A percentile compares a stretch with the other conserved stretches of the same genome.
phyloP scores from a whole-genome alignment of 2,329 filamentous ascomycete species.

The Juglanconis oblonga region DNA sequence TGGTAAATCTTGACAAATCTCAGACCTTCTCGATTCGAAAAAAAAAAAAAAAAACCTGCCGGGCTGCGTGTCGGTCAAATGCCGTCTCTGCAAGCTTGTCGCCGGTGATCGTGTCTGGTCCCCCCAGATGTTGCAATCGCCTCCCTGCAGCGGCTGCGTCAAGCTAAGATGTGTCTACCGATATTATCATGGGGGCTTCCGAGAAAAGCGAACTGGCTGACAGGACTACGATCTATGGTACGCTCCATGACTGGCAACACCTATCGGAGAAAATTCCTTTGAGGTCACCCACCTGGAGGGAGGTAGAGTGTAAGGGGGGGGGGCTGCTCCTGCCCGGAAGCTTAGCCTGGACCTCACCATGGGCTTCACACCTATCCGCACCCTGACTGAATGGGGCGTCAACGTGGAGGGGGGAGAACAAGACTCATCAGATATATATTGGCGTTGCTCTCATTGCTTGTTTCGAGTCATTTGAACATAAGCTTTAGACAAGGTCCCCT shows the following conservation, averaged over 20 bases:
- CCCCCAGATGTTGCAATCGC: background rate
- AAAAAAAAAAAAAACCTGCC: background rate
- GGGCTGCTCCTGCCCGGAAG: too few relatives aligned
- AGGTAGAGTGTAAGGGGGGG: background rate
- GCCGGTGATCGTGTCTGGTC: background rate
- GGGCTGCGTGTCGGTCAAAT: background rate
- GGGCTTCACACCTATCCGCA: too few relatives aligned
- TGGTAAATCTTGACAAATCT: background rate
- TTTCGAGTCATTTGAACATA: background rate
- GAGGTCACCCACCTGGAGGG: background rate
- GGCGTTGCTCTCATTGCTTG: background rate
- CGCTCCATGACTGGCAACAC: background rate
- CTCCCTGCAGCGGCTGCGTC: background rate
- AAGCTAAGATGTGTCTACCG: background rate
- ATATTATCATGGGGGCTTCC: background rate
- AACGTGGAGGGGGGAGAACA: background rate
- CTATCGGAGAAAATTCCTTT: background rate
- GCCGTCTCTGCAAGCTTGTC: background rate
- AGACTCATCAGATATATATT: background rate
- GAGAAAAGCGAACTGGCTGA: background rate
- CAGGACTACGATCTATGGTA: too few relatives aligned
- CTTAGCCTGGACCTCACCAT: too few relatives aligned
- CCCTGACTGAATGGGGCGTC: background rate
- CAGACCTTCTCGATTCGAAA: background rate
- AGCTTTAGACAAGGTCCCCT: background rate